phyloP scores from a whole-genome alignment of 2,329 filamentous ascomycete genomes.

The Trichoderma sp. region DNA sequence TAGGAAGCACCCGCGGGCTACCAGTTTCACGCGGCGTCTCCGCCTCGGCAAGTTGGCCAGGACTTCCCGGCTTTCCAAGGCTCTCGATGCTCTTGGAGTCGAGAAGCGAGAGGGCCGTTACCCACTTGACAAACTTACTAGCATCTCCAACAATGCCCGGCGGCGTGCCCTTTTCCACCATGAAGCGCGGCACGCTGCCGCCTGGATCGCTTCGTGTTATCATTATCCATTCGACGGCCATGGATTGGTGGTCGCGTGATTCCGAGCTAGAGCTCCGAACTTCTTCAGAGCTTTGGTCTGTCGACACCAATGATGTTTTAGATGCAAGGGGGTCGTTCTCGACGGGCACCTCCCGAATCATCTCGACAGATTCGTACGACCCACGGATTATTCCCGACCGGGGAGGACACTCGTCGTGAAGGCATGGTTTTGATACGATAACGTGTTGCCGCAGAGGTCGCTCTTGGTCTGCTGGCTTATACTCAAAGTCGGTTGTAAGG shows the following conservation, averaged over 20 bases:
- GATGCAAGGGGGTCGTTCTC: slow-evolving; percentile 44
- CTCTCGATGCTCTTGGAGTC: slow-evolving; percentile 32
- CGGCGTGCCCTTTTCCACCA: slow-evolving; percentile 88
- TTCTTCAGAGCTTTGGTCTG: slow-evolving; percentile 36
- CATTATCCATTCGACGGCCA: slow-evolving; percentile 83
- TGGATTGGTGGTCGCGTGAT: slow-evolving; percentile 37
- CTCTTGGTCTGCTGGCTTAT: slow-evolving; percentile 38
- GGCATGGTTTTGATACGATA: slow-evolving; percentile 82
- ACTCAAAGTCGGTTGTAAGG: slow-evolving; percentile 63
- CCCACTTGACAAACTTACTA: slow-evolving; percentile 79
- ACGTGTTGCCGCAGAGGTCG: slow-evolving; percentile 67
- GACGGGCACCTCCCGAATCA: slow-evolving; percentile 79
- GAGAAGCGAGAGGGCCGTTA: slow-evolving; percentile 44
- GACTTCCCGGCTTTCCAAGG: neutral
- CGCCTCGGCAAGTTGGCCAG: neutral
- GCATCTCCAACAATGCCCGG: slow-evolving; percentile 78
- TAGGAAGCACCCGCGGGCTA: slow-evolving; percentile 9
- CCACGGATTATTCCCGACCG: slow-evolving; percentile 77
- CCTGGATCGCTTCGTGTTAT: slow-evolving; percentile 86
- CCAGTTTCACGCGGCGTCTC: neutral
- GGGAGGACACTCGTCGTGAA: slow-evolving; percentile 71
- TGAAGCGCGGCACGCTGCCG: slow-evolving; percentile 82
- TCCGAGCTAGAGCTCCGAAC: slow-evolving; percentile 25
- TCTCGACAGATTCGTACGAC: slow-evolving; percentile 86
- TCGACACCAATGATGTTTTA: slow-evolving; percentile 38